phyloP scores from a whole-genome alignment of 164 flowering plant genomes.

The Vitis cinerea region DNA sequence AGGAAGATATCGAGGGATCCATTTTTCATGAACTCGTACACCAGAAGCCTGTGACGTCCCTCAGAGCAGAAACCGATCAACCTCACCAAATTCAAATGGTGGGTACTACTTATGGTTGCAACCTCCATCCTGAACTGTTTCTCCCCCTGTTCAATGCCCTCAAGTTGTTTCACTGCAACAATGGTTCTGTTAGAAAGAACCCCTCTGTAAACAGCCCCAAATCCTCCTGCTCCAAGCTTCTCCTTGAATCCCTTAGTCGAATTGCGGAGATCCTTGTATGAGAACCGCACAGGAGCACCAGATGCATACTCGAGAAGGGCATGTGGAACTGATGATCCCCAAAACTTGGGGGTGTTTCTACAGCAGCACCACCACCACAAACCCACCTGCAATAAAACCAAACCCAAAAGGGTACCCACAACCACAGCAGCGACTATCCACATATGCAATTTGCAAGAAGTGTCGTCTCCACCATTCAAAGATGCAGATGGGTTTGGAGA shows the following conservation, averaged over 20 bases:
- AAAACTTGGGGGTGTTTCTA: neutral
- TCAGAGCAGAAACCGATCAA: neutral
- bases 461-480: neutral
- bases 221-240: neutral
- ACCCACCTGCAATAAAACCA: neutral
- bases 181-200: neutral
- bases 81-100: conserved; percentile 3
- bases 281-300: conserved; percentile 1
- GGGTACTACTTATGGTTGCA: neutral
- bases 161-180: conserved; percentile 6
- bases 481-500: neutral
- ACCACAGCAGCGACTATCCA: neutral
- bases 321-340: neutral
- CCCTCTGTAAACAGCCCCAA: conserved; percentile 1
- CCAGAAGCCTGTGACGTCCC: neutral
- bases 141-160: conserved; percentile 6
- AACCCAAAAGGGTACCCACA: neutral
- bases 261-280: neutral
- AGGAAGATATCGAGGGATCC: neutral
- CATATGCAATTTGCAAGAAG: too few relatives aligned
- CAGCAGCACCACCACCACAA: neutral
- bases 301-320: conserved; percentile 4
- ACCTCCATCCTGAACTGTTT: conserved; percentile 3
- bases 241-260: neutral
- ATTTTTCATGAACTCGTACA: neutral